phyloP scores from a whole-genome alignment of 2,329 filamentous ascomycete species.

The Bertia moriformis region DNA sequence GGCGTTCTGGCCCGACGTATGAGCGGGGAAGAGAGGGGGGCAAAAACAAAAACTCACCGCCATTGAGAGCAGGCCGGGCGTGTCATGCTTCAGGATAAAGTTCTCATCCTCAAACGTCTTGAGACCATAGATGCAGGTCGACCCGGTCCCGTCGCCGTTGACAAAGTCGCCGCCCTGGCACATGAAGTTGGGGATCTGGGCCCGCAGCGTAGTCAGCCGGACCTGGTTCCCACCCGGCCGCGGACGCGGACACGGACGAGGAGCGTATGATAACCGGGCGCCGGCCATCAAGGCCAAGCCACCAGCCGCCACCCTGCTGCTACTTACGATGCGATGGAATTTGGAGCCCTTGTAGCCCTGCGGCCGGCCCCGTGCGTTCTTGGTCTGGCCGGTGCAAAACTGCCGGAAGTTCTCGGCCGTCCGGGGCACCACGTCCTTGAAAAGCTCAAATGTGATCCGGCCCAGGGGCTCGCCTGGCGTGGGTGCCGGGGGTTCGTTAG shows the following conservation, averaged over 20 bases:
- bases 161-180: slow-evolving; percentile 93
- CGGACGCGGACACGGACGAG: slow-evolving; percentile 3
- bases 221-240: no score
- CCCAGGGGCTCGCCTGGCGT: slow-evolving; percentile 65
- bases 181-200: slow-evolving; percentile 88
- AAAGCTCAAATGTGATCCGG: slow-evolving; percentile 80
- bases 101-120: slow-evolving; percentile 58
- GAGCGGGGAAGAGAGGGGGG: slow-evolving; percentile 1
- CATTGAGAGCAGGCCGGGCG: slow-evolving; percentile 77
- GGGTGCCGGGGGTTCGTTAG: no score
- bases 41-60: slow-evolving; percentile 45
- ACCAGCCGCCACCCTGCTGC: slow-evolving; percentile 1
- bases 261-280: slow-evolving; percentile 7
- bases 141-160: slow-evolving; percentile 83
- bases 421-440: slow-evolving; percentile 67
- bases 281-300: not conserved
- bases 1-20: slow-evolving; percentile 46
- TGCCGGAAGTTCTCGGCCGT: slow-evolving; percentile 95
- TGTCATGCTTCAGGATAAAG: slow-evolving; percentile 55
- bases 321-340: slow-evolving; percentile 78
- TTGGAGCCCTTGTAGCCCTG: slow-evolving; percentile 91
- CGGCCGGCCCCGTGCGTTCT: slow-evolving; percentile 60
- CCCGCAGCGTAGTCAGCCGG: not conserved
- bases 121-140: slow-evolving; percentile 73
- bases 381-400: slow-evolving; percentile 88